Evolutionary conservation across 208 protist genomes (phyloP).

Genomic region (Perkinsela sp.): DNA sequence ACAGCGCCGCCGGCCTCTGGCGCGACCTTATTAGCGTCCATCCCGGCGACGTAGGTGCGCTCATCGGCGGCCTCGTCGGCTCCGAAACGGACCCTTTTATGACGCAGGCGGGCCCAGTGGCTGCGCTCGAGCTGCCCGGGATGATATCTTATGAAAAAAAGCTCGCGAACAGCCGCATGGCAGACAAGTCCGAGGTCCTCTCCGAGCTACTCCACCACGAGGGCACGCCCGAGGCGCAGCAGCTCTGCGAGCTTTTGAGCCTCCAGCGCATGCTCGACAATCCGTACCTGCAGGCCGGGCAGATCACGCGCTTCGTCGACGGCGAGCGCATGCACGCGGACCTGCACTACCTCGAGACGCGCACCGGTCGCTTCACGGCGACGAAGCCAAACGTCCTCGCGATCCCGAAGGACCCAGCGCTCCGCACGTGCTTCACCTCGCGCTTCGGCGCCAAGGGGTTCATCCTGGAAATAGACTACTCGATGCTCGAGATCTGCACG

Average conservation of each 20-base stretch:
- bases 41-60: neutral
- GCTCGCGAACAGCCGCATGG: neutral
- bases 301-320: neutral
- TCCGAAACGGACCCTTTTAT: neutral
- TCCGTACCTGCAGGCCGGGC: neutral
- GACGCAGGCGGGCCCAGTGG: neutral
- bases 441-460: slow-evolving; percentile 36
- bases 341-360: slow-evolving; percentile 9
- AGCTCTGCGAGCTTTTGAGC: neutral
- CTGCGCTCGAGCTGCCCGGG: neutral
- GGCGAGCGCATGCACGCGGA: neutral
- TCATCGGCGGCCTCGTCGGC: neutral
- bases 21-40: neutral
- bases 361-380: slow-evolving; percentile 48
- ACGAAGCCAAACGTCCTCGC: slow-evolving; percentile 62
- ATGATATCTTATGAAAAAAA: neutral
- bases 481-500: slow-evolving; percentile 56
- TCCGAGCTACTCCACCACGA: neutral
- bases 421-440: slow-evolving; percentile 36
- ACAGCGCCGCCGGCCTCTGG: neutral
- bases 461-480: slow-evolving; percentile 68
- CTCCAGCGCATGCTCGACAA: neutral
- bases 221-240: neutral
- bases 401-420: slow-evolving; percentile 46
- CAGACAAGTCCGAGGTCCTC: neutral